phyloP scores from a whole-genome alignment of 1,284 basidiomycete species.

The Puccinia hordei region DNA sequence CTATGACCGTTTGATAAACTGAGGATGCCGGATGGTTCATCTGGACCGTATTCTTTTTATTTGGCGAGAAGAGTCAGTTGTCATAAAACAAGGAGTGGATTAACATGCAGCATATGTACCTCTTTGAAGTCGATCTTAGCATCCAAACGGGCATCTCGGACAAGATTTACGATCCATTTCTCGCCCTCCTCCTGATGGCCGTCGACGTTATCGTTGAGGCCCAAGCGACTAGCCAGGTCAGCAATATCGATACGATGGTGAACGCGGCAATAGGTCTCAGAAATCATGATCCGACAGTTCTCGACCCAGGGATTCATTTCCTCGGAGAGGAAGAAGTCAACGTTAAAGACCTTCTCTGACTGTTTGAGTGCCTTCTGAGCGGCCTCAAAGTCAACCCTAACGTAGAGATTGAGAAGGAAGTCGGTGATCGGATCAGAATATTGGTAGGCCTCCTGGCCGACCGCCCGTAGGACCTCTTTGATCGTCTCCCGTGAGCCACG shows the following conservation, averaged over 20 bases:
- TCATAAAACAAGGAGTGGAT: constrained; percentile 5
- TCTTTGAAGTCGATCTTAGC: constrained; percentile 97
- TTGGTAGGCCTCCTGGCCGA: constrained; percentile 90
- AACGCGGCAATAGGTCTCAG: constrained; percentile 95
- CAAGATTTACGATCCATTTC: constrained; percentile 98
- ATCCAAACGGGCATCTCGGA: constrained; percentile 93
- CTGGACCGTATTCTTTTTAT: constrained; percentile 91
- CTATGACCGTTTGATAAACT: constrained; percentile 91
- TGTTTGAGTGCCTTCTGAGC: constrained; percentile 79
- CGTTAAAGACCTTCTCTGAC: constrained; percentile 79
- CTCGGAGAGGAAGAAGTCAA: constrained; percentile 91
- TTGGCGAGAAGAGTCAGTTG: constrained; percentile 9
- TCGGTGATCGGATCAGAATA: constrained; percentile 89
- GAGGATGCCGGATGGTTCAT: constrained; percentile 87
- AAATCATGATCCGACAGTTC: constrained; percentile 90
- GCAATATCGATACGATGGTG: constrained; percentile 96
- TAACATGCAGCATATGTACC: constrained; percentile 2
- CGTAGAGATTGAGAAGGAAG: constrained; percentile 89
- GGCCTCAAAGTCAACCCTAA: constrained; percentile 86
- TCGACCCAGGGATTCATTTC: constrained; percentile 92
- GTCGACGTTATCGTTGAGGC: constrained; percentile 66
- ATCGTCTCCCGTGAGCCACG: constrained; percentile 69
- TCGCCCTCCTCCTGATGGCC: constrained; percentile 79
- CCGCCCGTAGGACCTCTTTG: constrained; percentile 82
- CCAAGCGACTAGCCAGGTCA: constrained; percentile 87